These are phyloP conservation scores for Suhomyces guaymorum DNA, from an alignment of 1,139 yeast species.

Conservation along the genomic window DNA sequence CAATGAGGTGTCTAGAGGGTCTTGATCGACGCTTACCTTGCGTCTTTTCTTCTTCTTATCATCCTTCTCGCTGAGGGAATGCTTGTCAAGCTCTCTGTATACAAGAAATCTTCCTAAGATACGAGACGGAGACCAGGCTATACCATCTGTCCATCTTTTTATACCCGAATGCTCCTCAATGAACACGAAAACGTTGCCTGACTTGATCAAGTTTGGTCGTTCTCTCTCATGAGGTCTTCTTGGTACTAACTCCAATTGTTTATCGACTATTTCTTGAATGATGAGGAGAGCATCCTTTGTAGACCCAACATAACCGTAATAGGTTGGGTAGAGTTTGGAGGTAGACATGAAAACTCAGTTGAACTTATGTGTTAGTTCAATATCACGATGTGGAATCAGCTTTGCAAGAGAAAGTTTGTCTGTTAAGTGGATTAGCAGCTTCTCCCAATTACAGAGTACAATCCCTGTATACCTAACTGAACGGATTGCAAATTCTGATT, in stretches of 20 bases:
- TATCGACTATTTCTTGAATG: constrained; percentile 74
- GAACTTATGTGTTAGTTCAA: background rate
- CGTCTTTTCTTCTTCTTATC: constrained; percentile 36
- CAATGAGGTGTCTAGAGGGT: constrained; percentile 15
- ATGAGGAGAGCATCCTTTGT: constrained; percentile 81
- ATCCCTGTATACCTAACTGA: too few relatives aligned
- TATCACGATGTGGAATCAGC: background rate
- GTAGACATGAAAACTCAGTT: constrained; percentile 29
- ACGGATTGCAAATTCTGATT: too few relatives aligned
- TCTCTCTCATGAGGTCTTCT: constrained; percentile 85
- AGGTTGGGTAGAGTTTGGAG: constrained; percentile 55
- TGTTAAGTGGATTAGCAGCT: too few relatives aligned
- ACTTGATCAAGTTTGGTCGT: constrained; percentile 59
- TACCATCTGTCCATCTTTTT: constrained; percentile 93
- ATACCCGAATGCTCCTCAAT: constrained; percentile 82
- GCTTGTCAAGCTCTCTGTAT: constrained; percentile 73
- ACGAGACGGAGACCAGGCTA: constrained; percentile 88
- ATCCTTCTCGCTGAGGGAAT: constrained; percentile 38
- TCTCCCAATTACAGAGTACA: too few relatives aligned
- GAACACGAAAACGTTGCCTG: constrained; percentile 84
- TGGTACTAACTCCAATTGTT: constrained; percentile 62
- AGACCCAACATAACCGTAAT: constrained; percentile 73
- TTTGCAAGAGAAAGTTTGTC: too few relatives aligned
- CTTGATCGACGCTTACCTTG: constrained; percentile 22
- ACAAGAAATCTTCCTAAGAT: constrained; percentile 81